phyloP scores from a whole-genome alignment of 164 flowering plant species.

The Aristolochia fimbriata region DNA sequence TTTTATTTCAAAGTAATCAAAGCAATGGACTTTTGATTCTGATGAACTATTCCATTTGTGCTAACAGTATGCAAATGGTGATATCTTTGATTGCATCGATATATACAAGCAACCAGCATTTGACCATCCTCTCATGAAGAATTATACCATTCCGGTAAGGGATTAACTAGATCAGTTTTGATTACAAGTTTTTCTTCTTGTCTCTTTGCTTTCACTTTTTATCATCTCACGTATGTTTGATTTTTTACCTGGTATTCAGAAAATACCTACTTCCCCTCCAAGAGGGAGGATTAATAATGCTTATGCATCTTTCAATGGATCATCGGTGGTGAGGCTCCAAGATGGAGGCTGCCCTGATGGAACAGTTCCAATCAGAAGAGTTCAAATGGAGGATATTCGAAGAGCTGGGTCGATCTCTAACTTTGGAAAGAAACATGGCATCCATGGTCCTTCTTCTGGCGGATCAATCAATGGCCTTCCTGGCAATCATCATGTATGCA shows the following conservation, averaged over 20 bases:
- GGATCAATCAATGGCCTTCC: neutral
- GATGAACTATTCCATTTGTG: too few species aligned
- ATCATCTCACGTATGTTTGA: neutral
- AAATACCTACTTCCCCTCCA: neutral
- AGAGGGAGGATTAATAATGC: neutral
- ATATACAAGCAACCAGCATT: too few species aligned
- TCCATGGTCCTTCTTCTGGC: neutral
- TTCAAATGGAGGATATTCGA: neutral
- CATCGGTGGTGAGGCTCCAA: neutral
- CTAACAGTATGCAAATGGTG: too few species aligned
- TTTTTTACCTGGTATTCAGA: neutral
- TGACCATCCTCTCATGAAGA: too few species aligned
- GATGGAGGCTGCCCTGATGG: slow-evolving; percentile 8
- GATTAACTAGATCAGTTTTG: too few species aligned
- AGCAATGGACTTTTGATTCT: too few species aligned
- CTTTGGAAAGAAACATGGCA: neutral
- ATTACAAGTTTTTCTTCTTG: neutral
- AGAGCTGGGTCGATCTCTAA: neutral
- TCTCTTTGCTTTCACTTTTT: neutral
- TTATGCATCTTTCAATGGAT: neutral
- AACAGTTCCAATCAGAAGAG: slow-evolving; percentile 4
- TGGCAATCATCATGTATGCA: neutral
- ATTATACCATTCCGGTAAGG: too few species aligned
- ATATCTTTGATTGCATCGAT: too few species aligned
- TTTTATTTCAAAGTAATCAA: too few species aligned